A percentile compares a stretch with the other conserved stretches of the same genome.
phyloP scores from a whole-genome alignment of 2,329 filamentous ascomycete genomes.

The Elsinoe fawcettii region DNA sequence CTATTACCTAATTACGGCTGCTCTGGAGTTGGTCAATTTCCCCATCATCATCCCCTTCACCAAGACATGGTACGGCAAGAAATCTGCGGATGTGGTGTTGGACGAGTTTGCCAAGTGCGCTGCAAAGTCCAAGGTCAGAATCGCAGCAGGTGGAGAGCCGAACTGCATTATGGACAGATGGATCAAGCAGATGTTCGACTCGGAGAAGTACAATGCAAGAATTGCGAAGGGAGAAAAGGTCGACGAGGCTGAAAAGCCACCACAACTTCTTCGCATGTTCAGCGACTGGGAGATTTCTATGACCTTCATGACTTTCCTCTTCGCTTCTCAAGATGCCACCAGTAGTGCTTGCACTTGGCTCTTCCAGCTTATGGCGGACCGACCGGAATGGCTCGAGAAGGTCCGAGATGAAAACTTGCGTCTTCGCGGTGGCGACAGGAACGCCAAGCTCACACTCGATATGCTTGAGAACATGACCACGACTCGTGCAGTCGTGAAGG shows the following conservation, averaged over 20 bases:
- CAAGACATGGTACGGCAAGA: conserved; percentile 92
- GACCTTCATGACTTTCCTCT: conserved; percentile 92
- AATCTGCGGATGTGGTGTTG: conserved; percentile 81
- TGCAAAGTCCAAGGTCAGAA: conserved; percentile 71
- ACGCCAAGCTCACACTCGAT: conserved; percentile 68
- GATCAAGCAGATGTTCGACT: conserved; percentile 82
- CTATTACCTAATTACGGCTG: conserved; percentile 93
- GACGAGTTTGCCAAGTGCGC: conserved; percentile 80
- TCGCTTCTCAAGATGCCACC: conserved; percentile 94
- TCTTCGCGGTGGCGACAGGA: conserved; percentile 64
- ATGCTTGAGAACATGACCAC: conserved; percentile 82
- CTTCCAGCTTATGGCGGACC: conserved; percentile 88
- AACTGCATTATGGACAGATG: conserved; percentile 95
- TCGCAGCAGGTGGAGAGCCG: conserved; percentile 77
- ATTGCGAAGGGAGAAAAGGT: conserved; percentile 59
- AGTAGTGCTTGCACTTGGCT: conserved; percentile 90
- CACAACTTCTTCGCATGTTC: conserved; percentile 76
- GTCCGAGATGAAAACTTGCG: conserved; percentile 84
- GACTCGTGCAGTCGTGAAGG: conserved; percentile 84
- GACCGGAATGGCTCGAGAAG: conserved; percentile 83
- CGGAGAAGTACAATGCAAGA: conserved; percentile 70
- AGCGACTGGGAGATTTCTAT: conserved; percentile 85
- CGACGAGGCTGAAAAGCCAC: conserved; percentile 67
- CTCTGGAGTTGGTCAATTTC: conserved; percentile 96
- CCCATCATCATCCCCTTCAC: conserved; percentile 91